Conservation (phyloP, 148 eudicot genomes). For the Rhododendron ovatum region DNA sequence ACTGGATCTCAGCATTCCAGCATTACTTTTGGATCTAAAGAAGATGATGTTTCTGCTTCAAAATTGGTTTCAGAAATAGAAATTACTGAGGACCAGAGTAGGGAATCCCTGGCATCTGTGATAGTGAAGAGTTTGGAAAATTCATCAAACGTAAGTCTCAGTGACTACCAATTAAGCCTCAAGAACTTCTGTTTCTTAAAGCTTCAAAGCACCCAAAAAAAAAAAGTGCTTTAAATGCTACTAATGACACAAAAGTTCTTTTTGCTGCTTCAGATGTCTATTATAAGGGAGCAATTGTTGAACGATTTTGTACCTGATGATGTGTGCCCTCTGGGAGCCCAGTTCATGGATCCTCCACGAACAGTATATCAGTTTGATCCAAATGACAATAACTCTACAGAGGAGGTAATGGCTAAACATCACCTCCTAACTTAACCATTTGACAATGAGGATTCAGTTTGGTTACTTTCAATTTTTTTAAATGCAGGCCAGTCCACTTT, state of each 20-base stretch:
- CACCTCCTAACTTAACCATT: background rate
- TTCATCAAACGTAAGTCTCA: constrained; percentile 40
- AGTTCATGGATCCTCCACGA: constrained; percentile 32
- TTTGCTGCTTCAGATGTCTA: constrained; percentile 54
- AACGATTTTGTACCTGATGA: constrained; percentile 80
- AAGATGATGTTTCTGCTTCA: constrained; percentile 68
- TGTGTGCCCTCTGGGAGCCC: constrained; percentile 61
- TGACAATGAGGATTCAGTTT: background rate
- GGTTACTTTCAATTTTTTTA: background rate
- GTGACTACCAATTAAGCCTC: background rate
- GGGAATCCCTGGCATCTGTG: constrained; percentile 59
- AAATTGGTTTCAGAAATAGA: constrained; percentile 55
- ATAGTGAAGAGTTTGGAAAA: constrained; percentile 61
- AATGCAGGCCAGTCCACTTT: constrained; percentile 43
- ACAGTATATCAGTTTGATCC: constrained; percentile 28
- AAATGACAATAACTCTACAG: constrained; percentile 33
- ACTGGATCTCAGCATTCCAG: constrained; percentile 25
- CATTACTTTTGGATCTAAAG: constrained; percentile 66
- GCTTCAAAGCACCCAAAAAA: background rate
- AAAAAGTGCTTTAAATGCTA: background rate
- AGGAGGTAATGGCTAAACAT: constrained; percentile 44
- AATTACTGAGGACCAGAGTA: constrained; percentile 55
- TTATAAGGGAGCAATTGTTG: constrained; percentile 63
- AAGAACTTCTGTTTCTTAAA: background rate
- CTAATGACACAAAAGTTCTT: constrained; percentile 17